phyloP scores from a whole-genome alignment of 176 grass and related monocot genomes.

The sorghum (Sorghum bicolor) region DNA sequence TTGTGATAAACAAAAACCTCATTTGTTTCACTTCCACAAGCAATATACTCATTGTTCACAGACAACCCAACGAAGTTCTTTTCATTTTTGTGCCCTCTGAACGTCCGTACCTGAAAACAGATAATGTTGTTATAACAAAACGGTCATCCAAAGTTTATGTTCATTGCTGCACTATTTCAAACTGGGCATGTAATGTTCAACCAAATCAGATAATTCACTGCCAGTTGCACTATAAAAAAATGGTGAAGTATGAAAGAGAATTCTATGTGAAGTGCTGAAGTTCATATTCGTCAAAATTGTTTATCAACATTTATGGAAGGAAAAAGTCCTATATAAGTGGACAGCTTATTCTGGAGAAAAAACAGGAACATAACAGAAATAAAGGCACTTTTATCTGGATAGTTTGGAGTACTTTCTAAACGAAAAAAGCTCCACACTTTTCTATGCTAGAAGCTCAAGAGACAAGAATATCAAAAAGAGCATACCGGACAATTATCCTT shows the following conservation, averaged over 20 bases:
- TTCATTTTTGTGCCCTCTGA: constrained; percentile 98
- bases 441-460: neutral
- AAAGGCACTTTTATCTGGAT: neutral
- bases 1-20: constrained; percentile 98
- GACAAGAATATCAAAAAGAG: constrained; percentile 23
- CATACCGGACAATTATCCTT: constrained; percentile 89
- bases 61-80: constrained; percentile 97
- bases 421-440: neutral
- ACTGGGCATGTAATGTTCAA: neutral
- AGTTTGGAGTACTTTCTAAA: neutral
- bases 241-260: neutral
- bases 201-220: neutral
- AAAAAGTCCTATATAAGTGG: neutral
- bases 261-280: neutral
- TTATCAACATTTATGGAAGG: neutral
- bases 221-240: constrained; percentile 4
- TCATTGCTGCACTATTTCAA: neutral
- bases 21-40: constrained; percentile 99
- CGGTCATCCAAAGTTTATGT: neutral
- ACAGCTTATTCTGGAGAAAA: neutral
- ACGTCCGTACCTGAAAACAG: constrained; percentile 75
- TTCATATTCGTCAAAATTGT: neutral
- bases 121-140: constrained; percentile 21
- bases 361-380: neutral
- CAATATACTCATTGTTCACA: constrained; percentile 87